phyloP scores from a whole-genome alignment of 176 grass and related monocot genomes.

The Oryza glumipatula region DNA sequence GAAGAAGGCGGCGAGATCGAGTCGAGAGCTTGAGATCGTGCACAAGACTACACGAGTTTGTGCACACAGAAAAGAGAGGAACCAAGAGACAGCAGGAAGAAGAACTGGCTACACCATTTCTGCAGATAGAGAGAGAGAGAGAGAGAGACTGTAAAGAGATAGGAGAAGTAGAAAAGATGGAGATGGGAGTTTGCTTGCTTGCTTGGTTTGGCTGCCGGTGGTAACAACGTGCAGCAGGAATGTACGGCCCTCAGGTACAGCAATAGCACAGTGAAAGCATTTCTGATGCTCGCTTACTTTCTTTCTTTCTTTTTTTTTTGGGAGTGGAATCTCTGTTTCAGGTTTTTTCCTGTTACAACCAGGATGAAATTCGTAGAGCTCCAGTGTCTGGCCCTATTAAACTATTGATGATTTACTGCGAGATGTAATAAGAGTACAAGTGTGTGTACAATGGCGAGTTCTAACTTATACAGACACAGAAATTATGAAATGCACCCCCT shows the following conservation, averaged over 20 bases:
- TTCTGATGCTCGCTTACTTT: background rate
- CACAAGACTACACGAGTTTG: conserved; percentile 16
- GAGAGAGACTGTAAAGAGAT: too few species aligned
- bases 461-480: background rate
- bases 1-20: background rate
- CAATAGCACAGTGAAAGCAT: conserved; percentile 37
- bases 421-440: background rate
- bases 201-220: conserved; percentile 16
- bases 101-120: conserved; percentile 33
- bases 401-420: background rate
- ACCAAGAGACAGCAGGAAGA: conserved; percentile 22
- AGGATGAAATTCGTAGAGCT: background rate
- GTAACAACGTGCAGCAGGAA: conserved; percentile 22
- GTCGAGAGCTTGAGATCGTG: background rate
- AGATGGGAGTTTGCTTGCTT: background rate
- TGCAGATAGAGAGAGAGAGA: background rate
- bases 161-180: background rate
- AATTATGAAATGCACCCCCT: background rate
- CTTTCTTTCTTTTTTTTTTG: background rate
- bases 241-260: background rate
- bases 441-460: background rate
- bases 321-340: background rate
- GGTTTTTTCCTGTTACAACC: background rate
- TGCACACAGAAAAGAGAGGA: conserved; percentile 9
- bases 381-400: background rate